These are phyloP conservation scores for Parathielavia appendiculata DNA, from an alignment of 495 filamentous ascomycete species.

Conservation along the genomic window DNA sequence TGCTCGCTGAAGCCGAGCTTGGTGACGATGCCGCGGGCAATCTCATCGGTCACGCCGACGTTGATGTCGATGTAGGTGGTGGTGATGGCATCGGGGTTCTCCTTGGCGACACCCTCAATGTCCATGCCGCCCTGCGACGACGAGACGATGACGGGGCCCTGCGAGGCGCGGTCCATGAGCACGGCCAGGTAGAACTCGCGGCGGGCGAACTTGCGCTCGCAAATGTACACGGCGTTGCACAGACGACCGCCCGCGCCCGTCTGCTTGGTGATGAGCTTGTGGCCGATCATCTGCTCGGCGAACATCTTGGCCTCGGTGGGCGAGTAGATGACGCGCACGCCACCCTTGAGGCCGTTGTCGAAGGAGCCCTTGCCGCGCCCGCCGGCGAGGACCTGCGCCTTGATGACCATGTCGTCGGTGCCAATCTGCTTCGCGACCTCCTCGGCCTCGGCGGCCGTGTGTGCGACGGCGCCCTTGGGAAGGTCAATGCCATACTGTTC, in stretches of 20 bases:
- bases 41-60: conserved; percentile 88
- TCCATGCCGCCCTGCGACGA: conserved; percentile 99
- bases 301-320: conserved; percentile 84
- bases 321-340: conserved; percentile 98
- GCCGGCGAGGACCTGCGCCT: conserved; percentile 96
- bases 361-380: conserved; percentile 96
- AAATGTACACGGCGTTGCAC: conserved; percentile 96
- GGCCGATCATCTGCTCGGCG: conserved; percentile 97
- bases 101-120: conserved; percentile 96
- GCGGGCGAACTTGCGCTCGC: conserved; percentile 98
- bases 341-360: conserved; percentile 97
- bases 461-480: conserved; percentile 80
- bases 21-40: conserved; percentile 82
- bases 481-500: conserved; percentile 87
- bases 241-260: conserved; percentile 85
- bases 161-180: conserved; percentile 90
- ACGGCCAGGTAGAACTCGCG: conserved; percentile 98
- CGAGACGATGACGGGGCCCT: conserved; percentile 91
- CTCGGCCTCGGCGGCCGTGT: conserved; percentile 81
- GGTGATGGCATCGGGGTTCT: conserved; percentile 90
- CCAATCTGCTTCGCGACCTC: conserved; percentile 82
- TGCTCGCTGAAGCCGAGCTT: conserved; percentile 95
- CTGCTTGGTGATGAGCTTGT: conserved; percentile 99
- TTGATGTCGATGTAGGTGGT: conserved; percentile 93
- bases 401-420: conserved; percentile 97